Percentiles rank a stretch among this genome's conserved stretches.
These are phyloP conservation scores for Ramaria sp. DNA, from an alignment of 768 basidiomycete species.

Conservation along the genomic window DNA sequence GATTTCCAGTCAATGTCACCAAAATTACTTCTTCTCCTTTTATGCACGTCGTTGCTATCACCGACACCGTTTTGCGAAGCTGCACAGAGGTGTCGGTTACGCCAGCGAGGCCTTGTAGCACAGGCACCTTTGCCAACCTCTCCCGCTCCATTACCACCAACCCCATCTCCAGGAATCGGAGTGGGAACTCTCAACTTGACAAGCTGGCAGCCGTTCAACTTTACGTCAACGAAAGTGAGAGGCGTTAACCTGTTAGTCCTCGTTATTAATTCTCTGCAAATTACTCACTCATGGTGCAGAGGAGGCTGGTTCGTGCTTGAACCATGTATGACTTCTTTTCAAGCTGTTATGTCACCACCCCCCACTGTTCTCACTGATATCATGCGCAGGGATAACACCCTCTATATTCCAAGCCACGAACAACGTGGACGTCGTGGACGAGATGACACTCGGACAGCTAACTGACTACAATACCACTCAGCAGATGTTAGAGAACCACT, in stretches of 20 bases:
- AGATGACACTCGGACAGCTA: conserved; percentile 49
- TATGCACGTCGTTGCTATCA: neutral
- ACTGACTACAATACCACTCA: conserved; percentile 33
- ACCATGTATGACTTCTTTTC: conserved; percentile 1
- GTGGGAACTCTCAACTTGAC: conserved; percentile 2
- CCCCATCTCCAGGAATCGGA: neutral
- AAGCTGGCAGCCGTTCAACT: conserved; percentile 26
- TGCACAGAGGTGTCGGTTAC: conserved; percentile 2
- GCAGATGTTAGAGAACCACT: conserved; percentile 38
- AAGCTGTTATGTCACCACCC: neutral
- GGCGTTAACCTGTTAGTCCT: conserved; percentile 51
- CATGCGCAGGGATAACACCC: conserved; percentile 62
- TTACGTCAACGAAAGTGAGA: conserved; percentile 34
- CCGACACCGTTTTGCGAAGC: neutral
- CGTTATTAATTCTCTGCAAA: neutral
- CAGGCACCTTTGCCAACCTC: conserved; percentile 4
- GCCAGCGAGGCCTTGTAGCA: conserved; percentile 6
- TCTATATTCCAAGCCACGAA: conserved; percentile 56
- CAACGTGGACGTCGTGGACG: conserved; percentile 45
- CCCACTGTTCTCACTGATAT: neutral
- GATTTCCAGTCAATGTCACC: neutral
- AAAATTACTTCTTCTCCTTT: neutral
- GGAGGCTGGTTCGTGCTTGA: conserved; percentile 59
- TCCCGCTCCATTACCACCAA: neutral
- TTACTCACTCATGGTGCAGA: conserved; percentile 17